phyloP scores from a whole-genome alignment of 2,329 filamentous ascomycete genomes.

The Aspergillus melleus region DNA sequence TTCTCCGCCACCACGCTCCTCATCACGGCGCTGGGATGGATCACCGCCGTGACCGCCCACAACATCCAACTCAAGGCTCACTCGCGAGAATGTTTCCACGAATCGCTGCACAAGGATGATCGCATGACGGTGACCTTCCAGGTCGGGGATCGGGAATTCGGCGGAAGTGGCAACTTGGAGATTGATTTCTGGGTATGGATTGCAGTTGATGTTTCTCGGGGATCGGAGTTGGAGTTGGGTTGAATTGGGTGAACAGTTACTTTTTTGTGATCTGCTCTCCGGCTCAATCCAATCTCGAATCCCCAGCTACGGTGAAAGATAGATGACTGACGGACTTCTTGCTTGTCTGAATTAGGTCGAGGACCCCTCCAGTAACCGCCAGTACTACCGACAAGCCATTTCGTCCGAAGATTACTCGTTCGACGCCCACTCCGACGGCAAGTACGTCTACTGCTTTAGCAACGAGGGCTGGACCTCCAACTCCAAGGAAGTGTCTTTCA shows the following conservation, averaged over 20 bases:
- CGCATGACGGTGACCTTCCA: constrained; percentile 99
- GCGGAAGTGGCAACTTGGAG: constrained; percentile 88
- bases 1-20: constrained; percentile 41
- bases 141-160: constrained; percentile 95
- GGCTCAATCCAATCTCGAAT: background rate
- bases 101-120: constrained; percentile 87
- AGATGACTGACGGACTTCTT: constrained; percentile 13
- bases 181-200: constrained; percentile 92
- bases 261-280: background rate
- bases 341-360: constrained; percentile 59
- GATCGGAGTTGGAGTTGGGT: background rate
- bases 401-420: constrained; percentile 95
- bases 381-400: constrained; percentile 75
- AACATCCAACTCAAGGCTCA: constrained; percentile 95
- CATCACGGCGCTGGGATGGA: constrained; percentile 55
- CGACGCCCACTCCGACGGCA: constrained; percentile 79
- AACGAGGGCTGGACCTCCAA: constrained; percentile 97
- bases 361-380: constrained; percentile 72
- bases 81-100: constrained; percentile 96
- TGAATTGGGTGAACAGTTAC: background rate
- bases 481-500: constrained; percentile 98
- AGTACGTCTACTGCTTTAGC: constrained; percentile 96
- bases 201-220: constrained; percentile 1
- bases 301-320: background rate
- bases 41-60: constrained; percentile 72